Percentiles rank a stretch among this genome's conserved stretches.
Evolutionary conservation across 148 eudicot genomes (phyloP).

Genomic region (Rhododendron simsii): DNA sequence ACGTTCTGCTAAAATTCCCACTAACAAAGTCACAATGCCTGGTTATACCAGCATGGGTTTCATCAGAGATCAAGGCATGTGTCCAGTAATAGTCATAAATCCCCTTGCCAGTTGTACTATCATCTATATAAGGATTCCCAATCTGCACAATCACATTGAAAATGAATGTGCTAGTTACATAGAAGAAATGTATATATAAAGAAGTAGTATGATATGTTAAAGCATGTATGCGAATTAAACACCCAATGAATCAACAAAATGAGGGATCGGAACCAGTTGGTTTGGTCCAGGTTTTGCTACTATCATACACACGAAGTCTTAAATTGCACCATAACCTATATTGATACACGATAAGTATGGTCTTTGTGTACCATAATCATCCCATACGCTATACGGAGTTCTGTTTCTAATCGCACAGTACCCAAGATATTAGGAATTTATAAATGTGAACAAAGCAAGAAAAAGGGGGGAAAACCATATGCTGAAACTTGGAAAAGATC

Average conservation of each 20-base stretch:
- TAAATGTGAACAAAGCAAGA: too few species aligned
- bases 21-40: neutral
- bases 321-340: neutral
- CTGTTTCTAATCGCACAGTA: too few species aligned
- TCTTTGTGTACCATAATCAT: too few species aligned
- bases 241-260: neutral
- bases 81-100: neutral
- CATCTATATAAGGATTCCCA: neutral
- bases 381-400: too few species aligned
- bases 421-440: too few species aligned
- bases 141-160: neutral
- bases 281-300: neutral
- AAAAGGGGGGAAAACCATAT: too few species aligned
- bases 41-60: neutral
- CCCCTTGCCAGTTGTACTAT: neutral
- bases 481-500: too few species aligned
- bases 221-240: neutral
- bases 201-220: too few species aligned
- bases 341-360: too few species aligned
- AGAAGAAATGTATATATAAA: too few species aligned
- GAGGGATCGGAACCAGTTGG: neutral
- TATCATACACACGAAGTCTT: neutral
- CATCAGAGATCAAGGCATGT: conserved; percentile 12
- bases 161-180: neutral
- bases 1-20: neutral